These are phyloP conservation scores for Plasmodium gonderi DNA, from an alignment of 169 alveolate genomes.

Conservation along the genomic window DNA sequence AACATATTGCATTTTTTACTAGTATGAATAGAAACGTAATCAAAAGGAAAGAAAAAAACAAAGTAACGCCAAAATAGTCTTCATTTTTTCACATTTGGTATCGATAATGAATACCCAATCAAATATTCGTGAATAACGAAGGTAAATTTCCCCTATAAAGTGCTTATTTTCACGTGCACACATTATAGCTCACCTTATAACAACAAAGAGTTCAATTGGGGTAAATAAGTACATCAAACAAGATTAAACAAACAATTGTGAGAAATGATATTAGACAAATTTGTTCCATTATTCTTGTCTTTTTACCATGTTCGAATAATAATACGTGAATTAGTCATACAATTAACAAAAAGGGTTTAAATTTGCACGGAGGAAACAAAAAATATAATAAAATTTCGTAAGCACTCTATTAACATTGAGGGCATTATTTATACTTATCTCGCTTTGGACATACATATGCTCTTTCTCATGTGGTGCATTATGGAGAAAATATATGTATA, in stretches of 20 bases:
- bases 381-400: too few relatives aligned
- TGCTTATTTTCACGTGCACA: background rate
- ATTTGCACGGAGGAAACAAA: background rate
- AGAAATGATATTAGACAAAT: background rate
- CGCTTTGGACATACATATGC: background rate
- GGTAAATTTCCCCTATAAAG: too few relatives aligned
- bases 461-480: background rate
- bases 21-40: too few relatives aligned
- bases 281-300: background rate
- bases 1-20: too few relatives aligned
- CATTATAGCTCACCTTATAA: background rate
- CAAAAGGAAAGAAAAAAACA: too few relatives aligned
- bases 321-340: background rate
- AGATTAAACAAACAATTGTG: background rate
- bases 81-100: too few relatives aligned
- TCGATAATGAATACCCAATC: too few relatives aligned
- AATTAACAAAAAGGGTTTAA: background rate
- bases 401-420: background rate
- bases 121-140: too few relatives aligned
- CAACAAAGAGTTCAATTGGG: background rate
- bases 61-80: too few relatives aligned
- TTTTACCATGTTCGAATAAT: background rate
- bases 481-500: background rate
- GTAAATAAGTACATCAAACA: background rate
- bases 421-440: background rate